Evolutionary conservation across 495 filamentous ascomycete species (phyloP).

Genomic region (Hypoxylon rickii): DNA sequence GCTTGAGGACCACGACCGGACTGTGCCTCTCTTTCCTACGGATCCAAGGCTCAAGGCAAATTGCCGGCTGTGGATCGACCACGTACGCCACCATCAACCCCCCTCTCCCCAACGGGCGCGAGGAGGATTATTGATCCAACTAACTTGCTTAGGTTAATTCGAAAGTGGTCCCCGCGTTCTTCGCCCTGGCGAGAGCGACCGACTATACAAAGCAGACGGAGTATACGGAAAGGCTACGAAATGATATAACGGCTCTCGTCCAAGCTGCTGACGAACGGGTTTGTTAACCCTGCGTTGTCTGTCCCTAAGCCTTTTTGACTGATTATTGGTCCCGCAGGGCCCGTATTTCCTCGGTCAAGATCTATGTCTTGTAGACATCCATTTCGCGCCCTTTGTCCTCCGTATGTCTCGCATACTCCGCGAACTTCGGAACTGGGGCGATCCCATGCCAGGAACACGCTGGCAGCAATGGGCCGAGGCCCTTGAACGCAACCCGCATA

Average conservation of each 20-base stretch:
- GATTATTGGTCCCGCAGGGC: conserved; percentile 53
- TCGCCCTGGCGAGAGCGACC: conserved; percentile 73
- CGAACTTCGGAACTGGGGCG: conserved; percentile 80
- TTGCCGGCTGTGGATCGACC: conserved; percentile 85
- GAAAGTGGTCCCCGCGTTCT: conserved; percentile 81
- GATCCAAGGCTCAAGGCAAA: conserved; percentile 74
- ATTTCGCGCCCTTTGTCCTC: conserved; percentile 86
- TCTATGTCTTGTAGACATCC: conserved; percentile 81
- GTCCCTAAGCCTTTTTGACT: not conserved
- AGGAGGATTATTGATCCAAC: too few species aligned
- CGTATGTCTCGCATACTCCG: conserved; percentile 74
- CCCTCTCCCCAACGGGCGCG: too few species aligned
- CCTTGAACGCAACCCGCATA: conserved; percentile 72
- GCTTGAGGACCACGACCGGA: conserved; percentile 76
- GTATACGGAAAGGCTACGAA: conserved; percentile 66
- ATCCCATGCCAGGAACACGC: conserved; percentile 68
- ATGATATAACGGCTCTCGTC: conserved; percentile 73
- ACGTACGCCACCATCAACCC: conserved; percentile 70
- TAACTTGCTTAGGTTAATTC: conserved; percentile 69
- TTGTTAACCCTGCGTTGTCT: not conserved
- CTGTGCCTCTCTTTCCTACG: conserved; percentile 66
- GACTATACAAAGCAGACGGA: conserved; percentile 66
- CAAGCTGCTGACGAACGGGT: conserved; percentile 61
- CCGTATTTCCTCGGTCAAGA: conserved; percentile 80
- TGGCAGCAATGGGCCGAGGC: conserved; percentile 83